Base-by-base conservation (phyloP, 331 rosid genomes). In the Telfairia occidentalis region DNA sequence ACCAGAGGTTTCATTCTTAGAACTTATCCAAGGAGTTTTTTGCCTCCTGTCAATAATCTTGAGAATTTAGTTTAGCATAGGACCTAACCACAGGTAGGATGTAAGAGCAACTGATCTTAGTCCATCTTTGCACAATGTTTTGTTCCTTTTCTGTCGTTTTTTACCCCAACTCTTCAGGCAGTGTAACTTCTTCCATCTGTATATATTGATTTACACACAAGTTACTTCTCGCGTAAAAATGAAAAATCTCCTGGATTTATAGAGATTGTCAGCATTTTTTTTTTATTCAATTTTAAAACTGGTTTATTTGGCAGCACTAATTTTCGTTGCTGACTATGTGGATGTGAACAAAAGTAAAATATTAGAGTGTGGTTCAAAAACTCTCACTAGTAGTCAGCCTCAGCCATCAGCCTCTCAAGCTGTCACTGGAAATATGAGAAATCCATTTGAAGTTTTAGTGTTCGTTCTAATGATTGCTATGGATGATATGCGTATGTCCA, bases 51-150 rank as follows among this genome's bases (percentile, higher is more conserved):
- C 45, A 86, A 52, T 77, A 69, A 70, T 30, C 23, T 35, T 70
- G 32, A 40, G 83, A 35, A 34, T 85, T 78, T 65, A 12, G 76
- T 29, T 70, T 83, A 79, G 63, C 63, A 34, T 85, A 78, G 85
- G 40, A 81, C 67, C 77, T 83, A 76, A 79, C 85, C 81, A 59
- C 58, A 54, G 64, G 40, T 80, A 80, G 85, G 81, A 74, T 23
- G 75, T 9, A 71, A 52, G 55, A 69, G 60, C 4, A 70, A 42
- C 35, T 70, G 58, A 70, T 70, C 75, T 70, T 70, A 28, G 58
- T 70, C 24, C 26, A 19, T 16, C 9, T 9, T 70, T 70, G 3
- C 57, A 23, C 35, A 19, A 23, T 38, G 50, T 24, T 21, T 66
- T 45, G 57, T 70, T 70, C 30, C 18, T 45, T 48, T 70, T 43